A percentile compares a stretch with the other conserved stretches of the same genome.
phyloP scores from a whole-genome alignment of 192 early-diverging fungal genomes.

The Gigaspora rosea region DNA sequence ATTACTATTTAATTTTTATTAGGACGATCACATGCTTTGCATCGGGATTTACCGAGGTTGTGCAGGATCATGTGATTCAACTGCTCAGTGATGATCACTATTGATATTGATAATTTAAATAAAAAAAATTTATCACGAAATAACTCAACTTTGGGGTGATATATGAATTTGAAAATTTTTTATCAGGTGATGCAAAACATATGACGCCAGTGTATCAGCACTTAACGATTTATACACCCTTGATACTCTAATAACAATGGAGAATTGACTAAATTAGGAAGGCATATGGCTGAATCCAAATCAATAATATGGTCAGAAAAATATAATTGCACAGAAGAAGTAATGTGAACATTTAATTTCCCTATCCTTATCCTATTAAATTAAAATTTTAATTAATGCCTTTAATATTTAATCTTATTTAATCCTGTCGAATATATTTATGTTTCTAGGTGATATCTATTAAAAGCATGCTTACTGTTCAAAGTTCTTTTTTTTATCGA shows the following conservation, averaged over 20 bases:
- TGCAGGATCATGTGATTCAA: too few species aligned
- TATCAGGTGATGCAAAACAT: too few species aligned
- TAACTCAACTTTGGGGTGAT: too few species aligned
- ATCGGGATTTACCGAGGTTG: too few species aligned
- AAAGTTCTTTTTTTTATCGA: constrained; percentile 76
- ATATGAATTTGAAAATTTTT: too few species aligned
- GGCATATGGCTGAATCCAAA: constrained; percentile 97
- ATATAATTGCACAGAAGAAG: constrained; percentile 91
- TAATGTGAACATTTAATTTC: constrained; percentile 14
- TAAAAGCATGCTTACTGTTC: constrained; percentile 90
- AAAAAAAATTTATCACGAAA: too few species aligned
- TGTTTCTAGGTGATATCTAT: constrained; percentile 68
- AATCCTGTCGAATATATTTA: neutral
- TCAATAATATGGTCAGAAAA: constrained; percentile 89
- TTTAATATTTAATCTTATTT: neutral
- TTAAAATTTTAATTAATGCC: neutral
- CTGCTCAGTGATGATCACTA: too few species aligned
- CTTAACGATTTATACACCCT: constrained; percentile 91
- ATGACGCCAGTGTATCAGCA: too few species aligned
- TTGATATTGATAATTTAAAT: too few species aligned
- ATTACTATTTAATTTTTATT: too few species aligned
- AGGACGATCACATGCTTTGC: too few species aligned
- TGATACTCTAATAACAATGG: constrained; percentile 91
- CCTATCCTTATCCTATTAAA: too few species aligned
- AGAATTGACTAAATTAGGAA: constrained; percentile 92